Evolutionary conservation across 1,139 yeast genomes (phyloP), one percentile per base, ranked within the genome.

Genomic region (Saccharomycopsis hybrid): DNA sequence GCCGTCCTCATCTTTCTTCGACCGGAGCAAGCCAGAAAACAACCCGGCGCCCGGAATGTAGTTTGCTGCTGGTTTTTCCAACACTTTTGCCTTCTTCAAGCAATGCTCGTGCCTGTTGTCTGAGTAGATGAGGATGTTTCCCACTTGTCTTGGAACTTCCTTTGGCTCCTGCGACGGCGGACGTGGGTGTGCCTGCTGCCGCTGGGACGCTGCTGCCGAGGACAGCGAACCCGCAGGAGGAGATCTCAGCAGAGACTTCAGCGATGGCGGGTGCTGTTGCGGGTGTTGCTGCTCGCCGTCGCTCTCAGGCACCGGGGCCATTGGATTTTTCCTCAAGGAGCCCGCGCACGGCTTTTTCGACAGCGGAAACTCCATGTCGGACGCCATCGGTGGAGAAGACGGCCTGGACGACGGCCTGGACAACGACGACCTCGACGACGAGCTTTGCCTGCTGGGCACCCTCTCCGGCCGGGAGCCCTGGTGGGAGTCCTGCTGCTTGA

Each of bases 41-140:
- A 52, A 33, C 13, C 49, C 43, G 5, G 41, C 53, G 4, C 55
- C 55, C 2, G 55, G 55, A 31, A 51, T 46, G 9, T 18, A 18
- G 8, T 29, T 30, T 24, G 41, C 31, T 4, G 11, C 27, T 2
- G 46, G 38, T 28, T 50, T 49, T 9, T 40, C 50, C 42, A 50
- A 33, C 8, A 46, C 30, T 33, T 52, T 52, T 2, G 55, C 47
- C n/a, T 44, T 45, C 28, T 45, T 47, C 11, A 52, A 30, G 5
- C 40, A 29, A 37, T 52, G 55, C 35, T 43, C 51, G 32, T 52
- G 55, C 9, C 30, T 43, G 40, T 42, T 39, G 24, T 49, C 37
- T 9, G 37, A 11, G 37, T 43, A 46, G 2, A 47, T 9, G 5
- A 49, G n/a, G 4, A 52, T 41, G 25, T 42, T 37, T 2, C 50